phyloP scores from a whole-genome alignment of 2,329 filamentous ascomycete genomes.

The Myriosclerotinia curreyana region DNA sequence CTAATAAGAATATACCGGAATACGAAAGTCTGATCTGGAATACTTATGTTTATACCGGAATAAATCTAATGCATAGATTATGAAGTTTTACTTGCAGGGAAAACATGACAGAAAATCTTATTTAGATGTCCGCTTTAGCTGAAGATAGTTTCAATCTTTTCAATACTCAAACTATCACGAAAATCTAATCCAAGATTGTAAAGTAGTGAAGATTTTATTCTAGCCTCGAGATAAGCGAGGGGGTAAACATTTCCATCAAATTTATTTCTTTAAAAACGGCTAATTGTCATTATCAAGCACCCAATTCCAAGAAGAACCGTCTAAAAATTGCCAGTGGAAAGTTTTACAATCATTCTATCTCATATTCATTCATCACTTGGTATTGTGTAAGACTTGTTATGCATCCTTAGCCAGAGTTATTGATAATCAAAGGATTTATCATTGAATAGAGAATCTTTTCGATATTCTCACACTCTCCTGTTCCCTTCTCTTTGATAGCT shows the following conservation, averaged over 20 bases:
- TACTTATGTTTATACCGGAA: no score
- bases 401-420: neutral
- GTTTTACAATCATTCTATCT: neutral
- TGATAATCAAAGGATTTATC: neutral
- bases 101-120: neutral
- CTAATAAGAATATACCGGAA: no score
- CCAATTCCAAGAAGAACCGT: neutral
- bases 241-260: neutral
- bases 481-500: no score
- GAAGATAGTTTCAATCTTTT: neutral
- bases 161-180: neutral
- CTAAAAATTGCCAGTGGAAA: neutral
- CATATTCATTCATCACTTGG: neutral
- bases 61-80: no score
- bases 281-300: neutral
- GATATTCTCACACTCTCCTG: no score
- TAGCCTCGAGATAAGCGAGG: neutral
- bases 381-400: neutral
- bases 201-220: neutral
- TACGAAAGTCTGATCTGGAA: no score
- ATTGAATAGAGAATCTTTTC: no score
- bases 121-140: neutral
- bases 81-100: no score
- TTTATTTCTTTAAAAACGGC: neutral
- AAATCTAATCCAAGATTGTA: neutral